phyloP scores from a whole-genome alignment of 306 rosid genomes.

The Argentina anserina region DNA sequence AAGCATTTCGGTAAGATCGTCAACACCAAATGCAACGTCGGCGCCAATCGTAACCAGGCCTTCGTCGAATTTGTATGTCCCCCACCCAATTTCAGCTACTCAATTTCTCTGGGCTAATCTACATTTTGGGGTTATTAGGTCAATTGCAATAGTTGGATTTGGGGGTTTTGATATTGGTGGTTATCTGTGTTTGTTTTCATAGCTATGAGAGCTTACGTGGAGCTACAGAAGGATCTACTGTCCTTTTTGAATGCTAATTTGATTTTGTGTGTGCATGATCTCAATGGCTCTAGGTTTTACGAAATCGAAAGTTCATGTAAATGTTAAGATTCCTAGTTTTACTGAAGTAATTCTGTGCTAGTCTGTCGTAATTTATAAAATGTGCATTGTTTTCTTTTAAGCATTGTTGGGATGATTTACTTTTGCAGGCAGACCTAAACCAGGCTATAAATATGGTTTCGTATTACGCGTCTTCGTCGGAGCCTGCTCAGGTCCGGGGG shows the following conservation, averaged over 20 bases:
- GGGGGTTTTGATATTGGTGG: neutral
- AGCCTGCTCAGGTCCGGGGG: conserved; percentile 90
- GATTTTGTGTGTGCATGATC: neutral
- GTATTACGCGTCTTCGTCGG: conserved; percentile 87
- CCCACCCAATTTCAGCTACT: neutral
- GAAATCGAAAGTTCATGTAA: neutral
- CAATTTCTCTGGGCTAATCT: neutral
- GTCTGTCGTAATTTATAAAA: neutral
- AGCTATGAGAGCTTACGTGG: neutral
- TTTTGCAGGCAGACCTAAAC: conserved; percentile 70
- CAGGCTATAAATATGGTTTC: conserved; percentile 94
- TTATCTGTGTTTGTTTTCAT: neutral
- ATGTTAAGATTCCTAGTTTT: neutral
- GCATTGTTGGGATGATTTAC: neutral
- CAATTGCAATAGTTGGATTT: neutral
- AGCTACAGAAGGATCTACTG: neutral
- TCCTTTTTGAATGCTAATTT: neutral
- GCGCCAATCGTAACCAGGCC: conserved; percentile 93
- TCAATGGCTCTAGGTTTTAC: neutral
- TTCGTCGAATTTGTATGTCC: conserved; percentile 74
- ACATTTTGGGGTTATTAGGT: neutral
- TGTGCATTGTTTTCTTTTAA: neutral
- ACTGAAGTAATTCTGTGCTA: neutral
- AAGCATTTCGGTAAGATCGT: conserved; percentile 90
- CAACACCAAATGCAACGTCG: conserved; percentile 93